Percentiles rank a stretch among this genome's conserved stretches.
phyloP scores from a whole-genome alignment of 2,329 filamentous ascomycete genomes.

The Alternaria ethzedia region DNA sequence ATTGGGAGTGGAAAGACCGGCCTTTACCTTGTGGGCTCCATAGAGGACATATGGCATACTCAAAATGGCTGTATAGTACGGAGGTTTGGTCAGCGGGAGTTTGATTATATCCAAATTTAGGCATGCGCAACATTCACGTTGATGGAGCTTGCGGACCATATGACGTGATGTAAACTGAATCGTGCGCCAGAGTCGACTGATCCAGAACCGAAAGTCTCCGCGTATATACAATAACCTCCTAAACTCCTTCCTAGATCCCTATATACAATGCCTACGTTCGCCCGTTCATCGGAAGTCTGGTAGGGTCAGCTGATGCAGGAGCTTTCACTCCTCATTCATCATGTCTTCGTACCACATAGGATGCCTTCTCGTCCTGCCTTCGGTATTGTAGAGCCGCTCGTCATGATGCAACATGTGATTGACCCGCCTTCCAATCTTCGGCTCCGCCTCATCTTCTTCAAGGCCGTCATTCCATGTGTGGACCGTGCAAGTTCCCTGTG shows the following conservation, averaged over 20 bases:
- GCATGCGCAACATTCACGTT: slow-evolving; percentile 18
- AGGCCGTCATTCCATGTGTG: slow-evolving; percentile 77
- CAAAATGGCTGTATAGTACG: slow-evolving; percentile 41
- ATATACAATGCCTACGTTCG: slow-evolving; percentile 1
- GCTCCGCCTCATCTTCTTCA: slow-evolving; percentile 65
- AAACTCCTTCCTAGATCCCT: slow-evolving; percentile 2
- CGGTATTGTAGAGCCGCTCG: slow-evolving; percentile 39
- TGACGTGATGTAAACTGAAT: neutral
- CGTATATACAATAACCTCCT: neutral
- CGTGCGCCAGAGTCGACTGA: neutral
- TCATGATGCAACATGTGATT: slow-evolving; percentile 47
- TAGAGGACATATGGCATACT: slow-evolving; percentile 12
- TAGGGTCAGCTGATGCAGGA: neutral
- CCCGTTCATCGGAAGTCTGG: slow-evolving; percentile 5
- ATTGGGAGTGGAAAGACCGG: slow-evolving; percentile 4
- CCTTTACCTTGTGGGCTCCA: slow-evolving; percentile 1
- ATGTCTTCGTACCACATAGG: slow-evolving; percentile 38
- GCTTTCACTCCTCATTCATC: slow-evolving; percentile 34
- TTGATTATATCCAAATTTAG: slow-evolving; percentile 43
- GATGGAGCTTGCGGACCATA: neutral
- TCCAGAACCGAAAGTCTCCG: neutral
- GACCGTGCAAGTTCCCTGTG: slow-evolving; percentile 75
- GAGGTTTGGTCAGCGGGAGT: slow-evolving; percentile 44
- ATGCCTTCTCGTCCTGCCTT: slow-evolving; percentile 27
- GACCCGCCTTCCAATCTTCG: slow-evolving; percentile 43